Base-by-base conservation (phyloP, 805 yeast genomes). In the Tetrapisispora pingtungensis region DNA sequence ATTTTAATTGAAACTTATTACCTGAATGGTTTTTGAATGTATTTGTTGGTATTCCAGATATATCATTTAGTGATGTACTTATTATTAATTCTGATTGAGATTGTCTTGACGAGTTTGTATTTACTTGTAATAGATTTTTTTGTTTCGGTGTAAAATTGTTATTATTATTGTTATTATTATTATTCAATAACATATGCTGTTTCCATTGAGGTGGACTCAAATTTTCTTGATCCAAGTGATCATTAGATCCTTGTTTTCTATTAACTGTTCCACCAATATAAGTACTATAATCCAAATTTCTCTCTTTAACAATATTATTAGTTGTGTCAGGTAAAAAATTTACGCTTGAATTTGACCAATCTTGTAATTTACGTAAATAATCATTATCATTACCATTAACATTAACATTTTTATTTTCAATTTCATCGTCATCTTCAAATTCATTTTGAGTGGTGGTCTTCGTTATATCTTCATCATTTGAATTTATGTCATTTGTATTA, bases 31-130 rank as follows among this genome's bases (percentile, higher is more conserved):
- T 52, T 42, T 55, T 56, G 44, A 56, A 56, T 14, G 61, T 56
- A 40, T 56, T 55, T 31, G 45, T 42, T 5, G 61, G 61, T n/a
- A 56, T 55, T 3, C 56, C 52, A 6, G 61, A 54, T 6, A 56
- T 49, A 45, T 56, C 61, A 40, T 54, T 56, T 31, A 56, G 36
- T 8, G 61, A 56, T 8, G 59, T 52, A n/a, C 58, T 52, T 13
- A 56, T 53, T 6, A 56, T 51, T 18, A 56, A 40, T 36, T 56
- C 55, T 7, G 55, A 47, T 26, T 46, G 49, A 1, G 54, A 47
- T 15, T 49, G 44, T 44, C 43, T 41, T 24, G 35, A 37, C 8
- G 28, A 19, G 10, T 20, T 40, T 2, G 15, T n/a, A 10, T 15
- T 40, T 20, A n/a, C 2, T 8, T 36, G 22, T 30, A 38, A 30